Evolutionary conservation across 176 grass and related monocot genomes (phyloP).

Genomic region (Juncus inflexus): DNA sequence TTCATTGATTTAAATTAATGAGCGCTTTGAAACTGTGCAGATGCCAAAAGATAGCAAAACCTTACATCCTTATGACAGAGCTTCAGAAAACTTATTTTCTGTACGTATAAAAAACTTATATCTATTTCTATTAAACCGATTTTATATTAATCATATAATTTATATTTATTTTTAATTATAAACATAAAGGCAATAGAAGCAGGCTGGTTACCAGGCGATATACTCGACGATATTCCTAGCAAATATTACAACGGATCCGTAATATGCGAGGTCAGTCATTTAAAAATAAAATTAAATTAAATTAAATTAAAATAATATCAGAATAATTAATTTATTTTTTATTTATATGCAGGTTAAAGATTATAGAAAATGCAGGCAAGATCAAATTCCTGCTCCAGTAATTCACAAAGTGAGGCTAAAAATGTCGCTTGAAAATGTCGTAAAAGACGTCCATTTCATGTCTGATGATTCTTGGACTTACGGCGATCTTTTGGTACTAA

Average conservation of each 20-base stretch:
- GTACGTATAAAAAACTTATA: constrained; percentile 49
- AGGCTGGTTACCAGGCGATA: constrained; percentile 78
- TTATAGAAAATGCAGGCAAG: constrained; percentile 23
- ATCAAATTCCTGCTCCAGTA: constrained; percentile 26
- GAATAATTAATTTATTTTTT: constrained; percentile 11
- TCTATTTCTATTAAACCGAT: constrained; percentile 16
- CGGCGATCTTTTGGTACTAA: constrained; percentile 84
- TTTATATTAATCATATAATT: neutral
- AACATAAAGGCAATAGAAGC: constrained; percentile 74
- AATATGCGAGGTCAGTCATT: constrained; percentile 71
- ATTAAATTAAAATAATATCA: no score
- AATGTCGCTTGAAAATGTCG: constrained; percentile 98
- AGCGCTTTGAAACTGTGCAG: constrained; percentile 44
- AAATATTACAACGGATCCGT: constrained; percentile 79
- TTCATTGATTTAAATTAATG: constrained; percentile 11
- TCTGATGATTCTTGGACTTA: constrained; percentile 99
- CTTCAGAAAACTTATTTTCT: constrained; percentile 78
- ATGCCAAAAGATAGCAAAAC: constrained; percentile 67
- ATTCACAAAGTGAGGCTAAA: constrained; percentile 72
- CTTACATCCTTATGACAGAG: constrained; percentile 95
- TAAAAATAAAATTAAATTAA: constrained; percentile 1
- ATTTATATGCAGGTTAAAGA: constrained; percentile 27
- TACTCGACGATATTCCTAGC: constrained; percentile 90
- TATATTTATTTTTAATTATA: constrained; percentile 4
- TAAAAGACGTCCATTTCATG: constrained; percentile 71